Base-by-base conservation (phyloP, 1,284 basidiomycete genomes). In the Cryptococcus neoformans region DNA sequence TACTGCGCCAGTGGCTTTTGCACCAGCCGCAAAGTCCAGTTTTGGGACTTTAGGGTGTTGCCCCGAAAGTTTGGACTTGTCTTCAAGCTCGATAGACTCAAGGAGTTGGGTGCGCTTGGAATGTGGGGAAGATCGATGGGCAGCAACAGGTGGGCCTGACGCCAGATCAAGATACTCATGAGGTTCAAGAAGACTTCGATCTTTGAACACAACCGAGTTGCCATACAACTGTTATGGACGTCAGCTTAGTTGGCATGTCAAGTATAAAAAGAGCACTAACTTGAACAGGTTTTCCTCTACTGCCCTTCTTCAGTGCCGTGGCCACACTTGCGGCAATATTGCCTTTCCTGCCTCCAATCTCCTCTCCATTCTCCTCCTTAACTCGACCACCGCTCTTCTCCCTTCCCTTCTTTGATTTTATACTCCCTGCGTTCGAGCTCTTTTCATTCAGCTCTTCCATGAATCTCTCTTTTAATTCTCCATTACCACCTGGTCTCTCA, bases 111-210 rank as follows among this genome's bases (percentile, higher is more conserved):
- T 69, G 51, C 70, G 69, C 60, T 79, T 79, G 37, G 75, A 77
- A 40, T 73, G 70, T 12, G 73, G 69, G 4, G 74, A 70, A 6
- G 68, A 68, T 3, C 78, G 67, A 45, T 74, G 71, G 0, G 73
- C 66, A 21, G 76, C 69, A 4, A 78, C 65, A 0, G 80, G 80
- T 6, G 77, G 77, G 1, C 80, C 80, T 34, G 72, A 60, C 2
- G 80, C 79, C 3, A 81, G 66, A 56, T 81, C 80, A 37, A 81
- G 75, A 55, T 78, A 77, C 55, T 80, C 80, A 56, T 77, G 74
- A 12, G 70, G 67, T 46, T 74, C 70, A 28, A 81, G 71, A 8
- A 81, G 62, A 8, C 61, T 67, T 11, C 78, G 70, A 60, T 81
- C 80, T 60, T 80, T 80, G 76, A 80, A 81, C 6, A 78, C 70